Conservation (phyloP, 305 asterid species). For the Caryopteris hybrid region DNA sequence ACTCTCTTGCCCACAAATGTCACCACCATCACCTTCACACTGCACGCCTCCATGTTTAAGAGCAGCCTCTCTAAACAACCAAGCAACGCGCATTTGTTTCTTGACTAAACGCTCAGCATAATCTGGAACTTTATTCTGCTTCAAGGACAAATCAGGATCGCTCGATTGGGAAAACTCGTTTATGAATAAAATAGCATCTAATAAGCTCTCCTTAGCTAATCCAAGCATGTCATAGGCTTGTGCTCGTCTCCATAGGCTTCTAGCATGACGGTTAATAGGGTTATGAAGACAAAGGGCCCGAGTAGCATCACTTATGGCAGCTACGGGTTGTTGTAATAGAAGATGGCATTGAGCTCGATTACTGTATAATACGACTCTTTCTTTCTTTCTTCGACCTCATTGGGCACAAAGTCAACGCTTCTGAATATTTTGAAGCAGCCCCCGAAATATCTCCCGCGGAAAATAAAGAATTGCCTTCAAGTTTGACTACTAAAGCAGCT, state of each 20-base stretch:
- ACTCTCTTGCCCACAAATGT: slow-evolving; percentile 56
- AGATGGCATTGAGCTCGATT: slow-evolving; percentile 95
- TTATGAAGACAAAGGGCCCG: slow-evolving; percentile 84
- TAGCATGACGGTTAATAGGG: slow-evolving; percentile 93
- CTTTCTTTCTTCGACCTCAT: slow-evolving; percentile 93
- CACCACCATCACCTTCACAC: slow-evolving; percentile 70
- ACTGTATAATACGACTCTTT: slow-evolving; percentile 80
- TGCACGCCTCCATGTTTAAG: slow-evolving; percentile 82
- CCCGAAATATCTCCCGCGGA: slow-evolving; percentile 84
- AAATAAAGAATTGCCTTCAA: slow-evolving; percentile 89
- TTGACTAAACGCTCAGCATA: slow-evolving; percentile 90
- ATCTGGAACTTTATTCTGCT: slow-evolving; percentile 91
- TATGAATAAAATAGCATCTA: slow-evolving; percentile 88
- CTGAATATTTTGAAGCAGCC: slow-evolving; percentile 83
- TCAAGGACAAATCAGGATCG: slow-evolving; percentile 79
- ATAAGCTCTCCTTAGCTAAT: slow-evolving; percentile 80
- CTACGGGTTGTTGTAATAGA: slow-evolving; percentile 76
- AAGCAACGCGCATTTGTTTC: slow-evolving; percentile 97
- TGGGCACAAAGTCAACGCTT: slow-evolving; percentile 84
- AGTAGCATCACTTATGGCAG: slow-evolving; percentile 89
- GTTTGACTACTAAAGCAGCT: slow-evolving; percentile 89
- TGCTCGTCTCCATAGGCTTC: slow-evolving; percentile 97
- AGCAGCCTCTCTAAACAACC: slow-evolving; percentile 92
- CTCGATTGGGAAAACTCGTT: slow-evolving; percentile 88
- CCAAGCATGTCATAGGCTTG: slow-evolving; percentile 98